Conservation (phyloP, 2,329 filamentous ascomycete species). For the Phoma sp. region DNA sequence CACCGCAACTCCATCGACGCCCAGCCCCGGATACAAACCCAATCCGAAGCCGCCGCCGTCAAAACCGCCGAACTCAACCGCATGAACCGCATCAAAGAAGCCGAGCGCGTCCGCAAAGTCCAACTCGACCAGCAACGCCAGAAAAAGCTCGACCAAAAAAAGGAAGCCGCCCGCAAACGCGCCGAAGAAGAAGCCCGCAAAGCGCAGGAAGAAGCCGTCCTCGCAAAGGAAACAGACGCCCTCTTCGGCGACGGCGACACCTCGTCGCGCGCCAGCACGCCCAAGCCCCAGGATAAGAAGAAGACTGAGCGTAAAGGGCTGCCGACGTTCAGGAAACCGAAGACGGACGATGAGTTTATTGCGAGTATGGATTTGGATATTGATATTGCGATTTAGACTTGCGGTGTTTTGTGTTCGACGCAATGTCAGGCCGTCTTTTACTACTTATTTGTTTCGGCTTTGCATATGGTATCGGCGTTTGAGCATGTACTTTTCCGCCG, state of each 20-base stretch:
- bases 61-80: constrained; percentile 83
- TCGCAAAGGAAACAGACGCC: constrained; percentile 50
- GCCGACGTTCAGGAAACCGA: constrained; percentile 76
- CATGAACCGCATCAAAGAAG: constrained; percentile 82
- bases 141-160: constrained; percentile 45
- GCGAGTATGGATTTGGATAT: constrained; percentile 88
- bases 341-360: constrained; percentile 93
- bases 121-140: constrained; percentile 75
- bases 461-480: constrained; percentile 11
- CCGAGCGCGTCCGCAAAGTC: constrained; percentile 89
- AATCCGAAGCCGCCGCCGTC: constrained; percentile 73
- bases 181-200: constrained; percentile 62
- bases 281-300: constrained; percentile 60
- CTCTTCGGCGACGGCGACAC: constrained; percentile 53
- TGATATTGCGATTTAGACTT: constrained; percentile 78
- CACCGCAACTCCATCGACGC: constrained; percentile 73
- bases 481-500: no score
- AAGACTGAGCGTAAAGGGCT: constrained; percentile 62
- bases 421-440: no score
- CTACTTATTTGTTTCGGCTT: no score
- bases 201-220: constrained; percentile 45
- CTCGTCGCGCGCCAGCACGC: constrained; percentile 50
- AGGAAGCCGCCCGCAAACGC: constrained; percentile 53
- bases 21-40: constrained; percentile 62
- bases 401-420: background rate